Base-by-base conservation (phyloP, 257 asterid genomes). In the Eustoma russellianum region DNA sequence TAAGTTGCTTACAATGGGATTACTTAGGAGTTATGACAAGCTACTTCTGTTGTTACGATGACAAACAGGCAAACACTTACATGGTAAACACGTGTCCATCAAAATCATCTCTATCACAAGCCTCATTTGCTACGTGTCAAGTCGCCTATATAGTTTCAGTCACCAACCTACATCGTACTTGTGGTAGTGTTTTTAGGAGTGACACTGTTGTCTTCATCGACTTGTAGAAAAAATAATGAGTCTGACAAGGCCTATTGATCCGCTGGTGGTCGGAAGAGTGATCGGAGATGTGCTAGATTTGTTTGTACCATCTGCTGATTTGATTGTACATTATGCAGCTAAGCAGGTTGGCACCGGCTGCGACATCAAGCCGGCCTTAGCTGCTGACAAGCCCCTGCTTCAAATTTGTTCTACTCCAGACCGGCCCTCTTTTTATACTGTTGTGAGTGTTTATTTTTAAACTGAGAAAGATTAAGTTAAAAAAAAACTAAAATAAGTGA, bases 271-370 rank as follows among this genome's bases (percentile, higher is more conserved):
- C 41, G 88, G 78, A 6, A 62, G 70, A 7, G 79, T 80, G 41
- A 68, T 80, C 61, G 83, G 79, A 19, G 88, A 80, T 38, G 84
- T 77, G 55, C 47, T 80, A 7, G 82, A 77, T 53, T 72, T 77
- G 75, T 72, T 77, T 45, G 77, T 72, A n/a, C 82, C 82, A 18
- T 54, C 51, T 41, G 76, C 72, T 43, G 81, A 74, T 54, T 52
- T 77, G 56, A 55, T 43, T 4, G 77, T 71, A 15, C 61, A 57
- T 0, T 79, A 71, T 60, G 77, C 66, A 49, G 17, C 60, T 7
- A 64, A 55, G 46, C 56, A 56, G 28, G 57, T 80, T 2, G 53
- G 50, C 9, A 74, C 66, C 33, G 82, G 78, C 17, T 18, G 52
- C 17, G 74, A 77, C 11, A 58, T 80, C 19, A 58, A 58, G 50